phyloP scores from a whole-genome alignment of 1,139 yeast genomes.

The Magnusiomyces sp. region DNA sequence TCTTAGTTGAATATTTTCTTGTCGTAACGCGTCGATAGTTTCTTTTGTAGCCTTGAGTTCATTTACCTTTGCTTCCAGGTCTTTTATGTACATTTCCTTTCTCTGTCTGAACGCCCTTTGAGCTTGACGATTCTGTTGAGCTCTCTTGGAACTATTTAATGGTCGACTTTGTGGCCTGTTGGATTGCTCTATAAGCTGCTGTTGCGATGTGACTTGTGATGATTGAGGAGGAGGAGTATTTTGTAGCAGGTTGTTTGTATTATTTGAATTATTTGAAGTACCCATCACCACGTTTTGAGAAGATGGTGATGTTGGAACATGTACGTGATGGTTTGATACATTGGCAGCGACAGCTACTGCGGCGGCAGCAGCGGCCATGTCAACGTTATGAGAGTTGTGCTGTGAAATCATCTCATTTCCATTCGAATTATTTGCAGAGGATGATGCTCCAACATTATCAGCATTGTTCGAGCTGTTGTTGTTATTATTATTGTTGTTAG shows the following conservation, averaged over 20 bases:
- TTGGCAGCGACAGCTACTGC: neutral
- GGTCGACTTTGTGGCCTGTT: slow-evolving; percentile 29
- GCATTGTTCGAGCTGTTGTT: too few relatives aligned
- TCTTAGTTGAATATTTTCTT: slow-evolving; percentile 62
- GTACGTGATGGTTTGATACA: neutral
- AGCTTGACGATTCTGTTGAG: slow-evolving; percentile 83
- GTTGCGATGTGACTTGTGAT: too few relatives aligned
- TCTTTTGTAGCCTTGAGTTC: slow-evolving; percentile 52
- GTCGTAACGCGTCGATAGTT: slow-evolving; percentile 52
- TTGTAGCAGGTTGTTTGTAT: too few relatives aligned
- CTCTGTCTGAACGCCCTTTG: slow-evolving; percentile 81
- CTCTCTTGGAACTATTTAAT: slow-evolving; percentile 64
- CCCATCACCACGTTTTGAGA: too few relatives aligned
- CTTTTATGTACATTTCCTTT: slow-evolving; percentile 67
- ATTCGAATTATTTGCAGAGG: too few relatives aligned
- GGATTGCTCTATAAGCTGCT: too few relatives aligned
- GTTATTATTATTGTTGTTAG: too few relatives aligned
- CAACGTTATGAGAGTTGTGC: too few relatives aligned
- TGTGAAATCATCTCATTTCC: too few relatives aligned
- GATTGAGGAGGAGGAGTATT: too few relatives aligned
- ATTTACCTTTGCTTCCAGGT: slow-evolving; percentile 59
- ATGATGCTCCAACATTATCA: too few relatives aligned
- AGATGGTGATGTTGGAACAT: neutral
- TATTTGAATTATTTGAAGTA: too few relatives aligned
- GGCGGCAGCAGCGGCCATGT: neutral